Evolutionary conservation across 495 filamentous ascomycete species (phyloP).

Genomic region (Neurospora sp.): DNA sequence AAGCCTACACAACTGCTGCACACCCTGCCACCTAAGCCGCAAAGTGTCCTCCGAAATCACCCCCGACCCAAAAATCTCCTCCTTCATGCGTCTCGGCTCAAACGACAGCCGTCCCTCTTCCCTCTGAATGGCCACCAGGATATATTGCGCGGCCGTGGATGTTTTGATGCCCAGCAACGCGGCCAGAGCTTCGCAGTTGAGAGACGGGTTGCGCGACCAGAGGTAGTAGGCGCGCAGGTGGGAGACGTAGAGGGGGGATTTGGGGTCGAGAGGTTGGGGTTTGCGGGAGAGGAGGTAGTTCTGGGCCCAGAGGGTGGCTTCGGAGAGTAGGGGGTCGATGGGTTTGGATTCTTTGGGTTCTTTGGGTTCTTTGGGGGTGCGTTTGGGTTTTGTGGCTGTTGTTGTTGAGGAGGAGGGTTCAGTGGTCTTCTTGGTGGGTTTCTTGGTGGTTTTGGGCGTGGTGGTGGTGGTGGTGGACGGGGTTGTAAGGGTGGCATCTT

Average conservation of each 20-base stretch:
- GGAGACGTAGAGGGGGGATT: conserved; percentile 10
- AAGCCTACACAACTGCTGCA: neutral
- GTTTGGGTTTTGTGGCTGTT: neutral
- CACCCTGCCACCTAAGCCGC: neutral
- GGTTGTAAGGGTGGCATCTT: conserved; percentile 1
- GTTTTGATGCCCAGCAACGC: conserved; percentile 36
- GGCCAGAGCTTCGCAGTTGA: conserved; percentile 37
- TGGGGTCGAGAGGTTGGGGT: neutral
- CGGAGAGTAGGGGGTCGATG: conserved; percentile 24
- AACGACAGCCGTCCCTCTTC: conserved; percentile 36
- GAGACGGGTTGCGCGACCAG: conserved; percentile 42
- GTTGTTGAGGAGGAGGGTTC: neutral
- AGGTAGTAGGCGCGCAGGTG: conserved; percentile 50
- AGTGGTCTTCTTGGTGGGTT: conserved; percentile 1
- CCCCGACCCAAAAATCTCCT: conserved; percentile 17
- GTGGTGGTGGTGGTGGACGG: conserved; percentile 1
- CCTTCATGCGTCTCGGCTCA: conserved; percentile 20
- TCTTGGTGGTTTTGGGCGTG: conserved; percentile 3
- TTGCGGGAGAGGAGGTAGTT: conserved; percentile 14
- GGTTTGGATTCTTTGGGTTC: neutral
- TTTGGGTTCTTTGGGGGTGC: neutral
- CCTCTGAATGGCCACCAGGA: conserved; percentile 29
- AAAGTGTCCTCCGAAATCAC: conserved; percentile 1
- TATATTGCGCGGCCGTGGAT: conserved; percentile 41
- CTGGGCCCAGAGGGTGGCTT: conserved; percentile 24